Conservation (phyloP, 2,329 filamentous ascomycete species). For the Paecilomyces variotii region DNA sequence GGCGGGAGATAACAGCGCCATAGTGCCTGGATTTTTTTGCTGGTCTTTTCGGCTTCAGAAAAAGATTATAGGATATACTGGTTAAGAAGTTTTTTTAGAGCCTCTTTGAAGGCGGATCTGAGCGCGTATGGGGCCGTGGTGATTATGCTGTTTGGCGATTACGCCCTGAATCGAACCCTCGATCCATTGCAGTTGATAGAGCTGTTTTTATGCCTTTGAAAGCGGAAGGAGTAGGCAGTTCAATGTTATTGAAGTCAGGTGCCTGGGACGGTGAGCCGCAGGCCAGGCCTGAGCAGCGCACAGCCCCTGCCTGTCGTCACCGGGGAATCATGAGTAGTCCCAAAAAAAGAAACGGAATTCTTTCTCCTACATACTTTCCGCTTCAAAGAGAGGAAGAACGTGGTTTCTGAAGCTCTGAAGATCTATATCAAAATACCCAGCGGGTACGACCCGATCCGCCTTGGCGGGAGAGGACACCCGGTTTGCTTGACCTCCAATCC, state of each 20-base stretch:
- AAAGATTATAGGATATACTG: background rate
- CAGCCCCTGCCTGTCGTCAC: background rate
- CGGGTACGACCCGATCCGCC: background rate
- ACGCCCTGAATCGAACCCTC: background rate
- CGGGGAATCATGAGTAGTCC: background rate
- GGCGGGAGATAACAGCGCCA: background rate
- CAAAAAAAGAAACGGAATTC: background rate
- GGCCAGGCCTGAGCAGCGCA: background rate
- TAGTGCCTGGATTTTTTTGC: background rate
- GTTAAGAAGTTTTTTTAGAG: background rate
- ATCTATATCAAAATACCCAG: background rate
- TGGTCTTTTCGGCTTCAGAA: background rate
- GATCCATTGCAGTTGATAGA: background rate
- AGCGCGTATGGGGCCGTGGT: background rate
- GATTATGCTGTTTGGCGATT: background rate
- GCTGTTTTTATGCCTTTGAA: background rate
- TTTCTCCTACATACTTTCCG: background rate
- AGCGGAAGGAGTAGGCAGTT: background rate
- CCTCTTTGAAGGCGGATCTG: background rate
- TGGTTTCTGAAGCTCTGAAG: background rate
- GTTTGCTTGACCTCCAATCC: background rate
- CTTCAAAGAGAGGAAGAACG: background rate
- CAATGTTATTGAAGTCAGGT: background rate
- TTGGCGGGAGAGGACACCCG: background rate
- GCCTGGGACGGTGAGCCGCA: background rate